These are phyloP conservation scores for Mollisia scopiformis DNA, from an alignment of 2,329 filamentous ascomycete species.

Conservation along the genomic window DNA sequence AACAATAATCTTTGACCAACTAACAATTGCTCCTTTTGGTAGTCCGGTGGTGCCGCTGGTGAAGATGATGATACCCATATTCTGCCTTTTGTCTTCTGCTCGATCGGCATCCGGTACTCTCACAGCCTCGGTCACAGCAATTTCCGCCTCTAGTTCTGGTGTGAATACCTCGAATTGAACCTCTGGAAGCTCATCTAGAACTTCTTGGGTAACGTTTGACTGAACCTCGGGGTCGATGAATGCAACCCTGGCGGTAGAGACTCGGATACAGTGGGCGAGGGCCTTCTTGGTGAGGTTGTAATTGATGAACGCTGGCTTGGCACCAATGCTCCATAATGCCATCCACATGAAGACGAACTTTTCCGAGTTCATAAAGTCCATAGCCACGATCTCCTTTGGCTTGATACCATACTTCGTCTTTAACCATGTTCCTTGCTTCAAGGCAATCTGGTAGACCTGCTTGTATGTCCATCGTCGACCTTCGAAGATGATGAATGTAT, in stretches of 20 bases:
- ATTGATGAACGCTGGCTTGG: conserved; percentile 84
- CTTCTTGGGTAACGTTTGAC: conserved; percentile 58
- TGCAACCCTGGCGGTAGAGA: conserved; percentile 67
- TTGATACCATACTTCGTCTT: conserved; percentile 64
- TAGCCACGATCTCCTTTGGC: conserved; percentile 75
- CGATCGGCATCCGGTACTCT: conserved; percentile 63
- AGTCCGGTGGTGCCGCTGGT: conserved; percentile 86
- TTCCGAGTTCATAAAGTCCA: conserved; percentile 60
- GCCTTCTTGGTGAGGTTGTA: conserved; percentile 77
- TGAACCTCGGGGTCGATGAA: conserved; percentile 67
- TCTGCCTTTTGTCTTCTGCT: conserved; percentile 48
- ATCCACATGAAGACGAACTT: conserved; percentile 42
- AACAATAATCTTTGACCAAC: conserved; percentile 67
- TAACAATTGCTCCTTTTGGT: conserved; percentile 77
- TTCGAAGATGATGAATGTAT: conserved; percentile 68
- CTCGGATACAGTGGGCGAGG: conserved; percentile 73
- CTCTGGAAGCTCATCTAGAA: conserved; percentile 51
- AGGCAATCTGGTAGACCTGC: conserved; percentile 70
- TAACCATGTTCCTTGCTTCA: conserved; percentile 79
- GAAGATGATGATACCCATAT: conserved; percentile 77
- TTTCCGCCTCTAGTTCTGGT: conserved; percentile 57
- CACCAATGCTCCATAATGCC: conserved; percentile 82
- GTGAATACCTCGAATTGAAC: conserved; percentile 67
- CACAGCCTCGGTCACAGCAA: conserved; percentile 51
- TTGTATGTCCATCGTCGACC: conserved; percentile 73